Conservation (phyloP, 2,329 filamentous ascomycete species). For the Diaporthe helianthi region DNA sequence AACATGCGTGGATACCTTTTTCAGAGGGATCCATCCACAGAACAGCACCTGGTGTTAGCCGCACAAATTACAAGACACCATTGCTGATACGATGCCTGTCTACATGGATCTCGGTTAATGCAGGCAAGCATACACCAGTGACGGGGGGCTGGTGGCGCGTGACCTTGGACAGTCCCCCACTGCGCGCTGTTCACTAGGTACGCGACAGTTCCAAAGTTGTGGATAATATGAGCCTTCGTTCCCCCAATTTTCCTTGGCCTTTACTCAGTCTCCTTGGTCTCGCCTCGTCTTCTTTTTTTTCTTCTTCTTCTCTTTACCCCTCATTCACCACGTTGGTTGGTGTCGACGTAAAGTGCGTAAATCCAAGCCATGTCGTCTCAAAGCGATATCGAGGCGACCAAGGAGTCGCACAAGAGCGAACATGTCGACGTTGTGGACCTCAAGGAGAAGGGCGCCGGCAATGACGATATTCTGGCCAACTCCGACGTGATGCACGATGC, state of each 20-base stretch:
- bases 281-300: too few species aligned
- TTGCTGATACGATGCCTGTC: neutral
- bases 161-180: neutral
- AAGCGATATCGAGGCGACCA: slow-evolving; percentile 4
- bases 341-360: neutral
- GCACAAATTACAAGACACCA: slow-evolving; percentile 8
- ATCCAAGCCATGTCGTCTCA: neutral
- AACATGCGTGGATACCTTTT: neutral
- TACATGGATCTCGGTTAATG: neutral
- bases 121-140: neutral
- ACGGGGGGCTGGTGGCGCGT: neutral
- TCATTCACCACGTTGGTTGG: neutral
- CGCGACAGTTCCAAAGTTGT: neutral
- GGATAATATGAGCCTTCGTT: neutral
- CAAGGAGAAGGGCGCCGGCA: slow-evolving; percentile 39
- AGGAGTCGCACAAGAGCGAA: neutral
- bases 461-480: slow-evolving; percentile 46
- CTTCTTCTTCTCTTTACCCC: neutral
- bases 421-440: slow-evolving; percentile 1
- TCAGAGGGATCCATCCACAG: neutral
- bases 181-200: too few species aligned
- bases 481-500: slow-evolving; percentile 49
- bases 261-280: neutral
- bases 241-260: neutral
- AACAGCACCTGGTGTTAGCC: neutral